Conservation (phyloP, 768 basidiomycete genomes). For the Podaxis carcinomalis region DNA sequence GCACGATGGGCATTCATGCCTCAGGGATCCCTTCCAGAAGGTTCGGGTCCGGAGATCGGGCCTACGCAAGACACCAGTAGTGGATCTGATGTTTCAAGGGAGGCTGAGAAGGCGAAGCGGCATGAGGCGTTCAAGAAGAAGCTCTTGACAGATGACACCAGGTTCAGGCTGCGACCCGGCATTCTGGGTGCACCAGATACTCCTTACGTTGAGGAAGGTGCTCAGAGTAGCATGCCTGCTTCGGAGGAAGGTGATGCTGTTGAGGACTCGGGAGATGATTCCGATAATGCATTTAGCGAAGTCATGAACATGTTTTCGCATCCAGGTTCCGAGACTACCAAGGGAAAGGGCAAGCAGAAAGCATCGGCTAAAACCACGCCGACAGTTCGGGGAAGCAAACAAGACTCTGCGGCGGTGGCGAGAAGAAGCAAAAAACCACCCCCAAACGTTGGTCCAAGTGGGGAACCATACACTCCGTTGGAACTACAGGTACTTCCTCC, state of each 20-base stretch:
- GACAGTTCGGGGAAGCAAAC: constrained; percentile 14
- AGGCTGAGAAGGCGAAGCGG: constrained; percentile 21
- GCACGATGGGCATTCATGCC: constrained; percentile 4
- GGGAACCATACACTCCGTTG: constrained; percentile 68
- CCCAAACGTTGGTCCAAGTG: constrained; percentile 58
- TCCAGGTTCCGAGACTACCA: constrained; percentile 18
- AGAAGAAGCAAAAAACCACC: constrained; percentile 28
- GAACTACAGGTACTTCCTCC: constrained; percentile 54
- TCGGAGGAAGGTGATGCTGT: constrained; percentile 16
- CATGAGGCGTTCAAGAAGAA: constrained; percentile 46
- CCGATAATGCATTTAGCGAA: constrained; percentile 42
- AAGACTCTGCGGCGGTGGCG: constrained; percentile 14
- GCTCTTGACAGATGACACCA: constrained; percentile 43
- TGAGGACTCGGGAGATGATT: constrained; percentile 22
- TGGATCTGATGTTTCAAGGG: neutral
- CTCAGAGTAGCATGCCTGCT: constrained; percentile 1
- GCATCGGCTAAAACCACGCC: constrained; percentile 1
- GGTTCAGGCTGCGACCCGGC: constrained; percentile 23
- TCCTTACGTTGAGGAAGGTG: constrained; percentile 8
- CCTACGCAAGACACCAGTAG: neutral
- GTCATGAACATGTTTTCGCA: constrained; percentile 44
- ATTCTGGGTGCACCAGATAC: constrained; percentile 6
- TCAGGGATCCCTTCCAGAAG: neutral
- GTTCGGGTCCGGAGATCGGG: neutral
- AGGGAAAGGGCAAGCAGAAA: constrained; percentile 31